A percentile compares a stretch with the other conserved stretches of the same genome.
Evolutionary conservation across 768 basidiomycete genomes (phyloP).

Genomic region (Pulveroboletus sp.): DNA sequence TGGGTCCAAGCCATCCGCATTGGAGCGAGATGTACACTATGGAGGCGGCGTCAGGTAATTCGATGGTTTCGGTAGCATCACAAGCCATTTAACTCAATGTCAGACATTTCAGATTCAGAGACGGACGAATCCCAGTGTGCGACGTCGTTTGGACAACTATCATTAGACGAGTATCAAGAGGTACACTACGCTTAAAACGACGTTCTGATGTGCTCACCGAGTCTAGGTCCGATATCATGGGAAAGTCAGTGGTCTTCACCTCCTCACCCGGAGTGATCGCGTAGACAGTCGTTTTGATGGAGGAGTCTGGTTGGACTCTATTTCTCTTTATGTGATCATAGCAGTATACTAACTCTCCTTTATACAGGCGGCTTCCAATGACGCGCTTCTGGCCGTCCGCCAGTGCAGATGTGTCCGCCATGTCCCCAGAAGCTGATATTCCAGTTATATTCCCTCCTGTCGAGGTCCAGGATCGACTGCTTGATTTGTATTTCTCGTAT

Average conservation of each 20-base stretch:
- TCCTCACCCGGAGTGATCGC: constrained; percentile 62
- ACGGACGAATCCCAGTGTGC: constrained; percentile 39
- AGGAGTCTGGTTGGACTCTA: constrained; percentile 54
- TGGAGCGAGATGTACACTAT: constrained; percentile 62
- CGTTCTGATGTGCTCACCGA: constrained; percentile 9
- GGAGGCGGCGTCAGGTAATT: constrained; percentile 35
- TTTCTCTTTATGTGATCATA: constrained; percentile 1
- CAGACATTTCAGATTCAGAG: constrained; percentile 27
- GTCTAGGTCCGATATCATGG: constrained; percentile 82
- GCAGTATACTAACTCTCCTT: constrained; percentile 11
- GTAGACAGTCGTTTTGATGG: constrained; percentile 65
- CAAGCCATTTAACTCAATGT: constrained; percentile 17
- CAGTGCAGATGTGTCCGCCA: constrained; percentile 34
- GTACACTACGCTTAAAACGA: constrained; percentile 30
- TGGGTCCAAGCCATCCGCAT: constrained; percentile 31
- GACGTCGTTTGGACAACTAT: constrained; percentile 64
- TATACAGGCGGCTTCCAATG: constrained; percentile 63
- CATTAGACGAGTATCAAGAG: constrained; percentile 73
- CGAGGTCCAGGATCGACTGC: constrained; percentile 59
- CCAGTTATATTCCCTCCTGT: constrained; percentile 54
- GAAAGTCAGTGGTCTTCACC: constrained; percentile 66
- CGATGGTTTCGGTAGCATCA: neutral
- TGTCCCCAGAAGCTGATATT: constrained; percentile 41
- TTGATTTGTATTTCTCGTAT: constrained; percentile 77
- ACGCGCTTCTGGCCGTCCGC: constrained; percentile 68